phyloP scores from a whole-genome alignment of 768 basidiomycete genomes.

The Russula sp. region DNA sequence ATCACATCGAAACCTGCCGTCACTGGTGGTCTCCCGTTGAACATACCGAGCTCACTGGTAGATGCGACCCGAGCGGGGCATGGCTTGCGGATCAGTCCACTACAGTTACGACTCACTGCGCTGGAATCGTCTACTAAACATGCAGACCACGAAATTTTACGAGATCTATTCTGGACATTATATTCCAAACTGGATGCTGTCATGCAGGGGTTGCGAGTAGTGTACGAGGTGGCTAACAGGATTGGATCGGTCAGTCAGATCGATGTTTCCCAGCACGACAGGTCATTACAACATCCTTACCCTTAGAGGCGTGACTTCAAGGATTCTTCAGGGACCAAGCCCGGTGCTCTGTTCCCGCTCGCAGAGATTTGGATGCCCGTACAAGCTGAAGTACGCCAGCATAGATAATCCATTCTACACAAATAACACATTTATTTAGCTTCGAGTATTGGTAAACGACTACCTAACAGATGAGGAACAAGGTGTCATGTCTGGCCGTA shows the following conservation, averaged over 20 bases:
- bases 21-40: slow-evolving; percentile 22
- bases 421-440: slow-evolving; percentile 39
- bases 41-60: slow-evolving; percentile 14
- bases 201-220: slow-evolving; percentile 80
- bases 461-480: slow-evolving; percentile 92
- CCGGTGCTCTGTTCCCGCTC: slow-evolving; percentile 72
- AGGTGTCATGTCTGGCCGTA: slow-evolving; percentile 69
- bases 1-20: slow-evolving; percentile 36
- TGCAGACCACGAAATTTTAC: slow-evolving; percentile 77
- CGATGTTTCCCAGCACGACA: neutral
- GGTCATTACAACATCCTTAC: neutral
- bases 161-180: slow-evolving; percentile 94
- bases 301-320: slow-evolving; percentile 83
- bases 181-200: slow-evolving; percentile 96
- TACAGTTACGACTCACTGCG: slow-evolving; percentile 59
- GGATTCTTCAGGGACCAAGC: slow-evolving; percentile 75
- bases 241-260: slow-evolving; percentile 75
- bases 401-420: slow-evolving; percentile 4
- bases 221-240: slow-evolving; percentile 85
- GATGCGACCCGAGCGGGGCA: slow-evolving; percentile 10
- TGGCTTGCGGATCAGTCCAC: slow-evolving; percentile 40
- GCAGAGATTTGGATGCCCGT: slow-evolving; percentile 85
- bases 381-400: slow-evolving; percentile 71
- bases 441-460: slow-evolving; percentile 76
- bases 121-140: slow-evolving; percentile 68